phyloP scores from a whole-genome alignment of 2,329 filamentous ascomycete genomes.

The Thyridium curvatum region DNA sequence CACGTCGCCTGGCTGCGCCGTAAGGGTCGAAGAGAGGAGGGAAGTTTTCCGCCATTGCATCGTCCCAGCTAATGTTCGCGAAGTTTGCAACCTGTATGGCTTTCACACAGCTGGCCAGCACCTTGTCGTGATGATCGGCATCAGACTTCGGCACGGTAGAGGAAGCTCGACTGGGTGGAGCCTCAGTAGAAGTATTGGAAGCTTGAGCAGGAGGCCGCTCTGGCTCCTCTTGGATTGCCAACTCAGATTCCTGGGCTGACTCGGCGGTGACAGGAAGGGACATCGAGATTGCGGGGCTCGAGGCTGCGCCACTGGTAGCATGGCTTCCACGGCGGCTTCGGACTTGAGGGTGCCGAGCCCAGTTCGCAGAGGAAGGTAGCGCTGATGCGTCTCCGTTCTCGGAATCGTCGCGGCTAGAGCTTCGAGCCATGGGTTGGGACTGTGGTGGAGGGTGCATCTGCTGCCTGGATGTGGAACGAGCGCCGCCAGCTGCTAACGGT shows the following conservation, averaged over 20 bases:
- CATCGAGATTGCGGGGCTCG: conserved; percentile 71
- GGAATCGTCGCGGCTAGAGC: conserved; percentile 72
- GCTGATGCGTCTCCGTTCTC: conserved; percentile 76
- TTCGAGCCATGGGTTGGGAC: conserved; percentile 64
- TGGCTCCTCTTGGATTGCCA: conserved; percentile 22
- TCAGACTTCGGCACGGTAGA: conserved; percentile 1
- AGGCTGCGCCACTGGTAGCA: conserved; percentile 72
- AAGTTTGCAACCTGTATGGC: conserved; percentile 17
- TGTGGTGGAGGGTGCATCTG: conserved; percentile 35
- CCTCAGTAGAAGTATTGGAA: conserved; percentile 1
- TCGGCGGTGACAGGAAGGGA: conserved; percentile 49
- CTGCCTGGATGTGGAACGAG: conserved; percentile 47
- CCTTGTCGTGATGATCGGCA: conserved; percentile 10
- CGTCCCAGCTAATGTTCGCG: not conserved
- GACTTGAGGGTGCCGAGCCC: conserved; percentile 68
- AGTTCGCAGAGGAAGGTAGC: conserved; percentile 88
- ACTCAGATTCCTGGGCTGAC: conserved; percentile 36
- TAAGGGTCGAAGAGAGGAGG: conserved; percentile 78
- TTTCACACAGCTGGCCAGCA: conserved; percentile 28
- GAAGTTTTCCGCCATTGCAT: conserved; percentile 23
- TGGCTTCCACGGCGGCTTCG: conserved; percentile 69
- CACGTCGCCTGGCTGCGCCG: conserved; percentile 75
- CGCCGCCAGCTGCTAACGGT: conserved; percentile 47
- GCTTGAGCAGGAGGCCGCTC: conserved; percentile 11
- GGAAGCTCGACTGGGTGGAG: not conserved